phyloP scores from a whole-genome alignment of 371 early-diverging fungal genomes.

The Mortierella polycephala region DNA sequence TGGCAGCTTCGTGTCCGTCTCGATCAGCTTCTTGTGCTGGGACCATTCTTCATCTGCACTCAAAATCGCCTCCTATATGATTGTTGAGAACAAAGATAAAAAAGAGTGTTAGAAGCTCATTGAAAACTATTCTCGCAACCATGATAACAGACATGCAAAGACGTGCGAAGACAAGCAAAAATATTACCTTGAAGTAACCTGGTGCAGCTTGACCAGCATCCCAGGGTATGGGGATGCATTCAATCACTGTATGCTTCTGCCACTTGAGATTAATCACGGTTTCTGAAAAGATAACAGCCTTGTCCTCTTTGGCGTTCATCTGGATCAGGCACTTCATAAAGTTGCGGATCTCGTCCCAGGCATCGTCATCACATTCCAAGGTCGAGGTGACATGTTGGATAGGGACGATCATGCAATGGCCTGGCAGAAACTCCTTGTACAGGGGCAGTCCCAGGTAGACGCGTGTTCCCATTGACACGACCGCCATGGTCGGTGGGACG shows the following conservation, averaged over 20 bases:
- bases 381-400: slow-evolving; percentile 84
- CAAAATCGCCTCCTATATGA: slow-evolving; percentile 77
- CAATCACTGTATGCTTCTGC: slow-evolving; percentile 88
- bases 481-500: slow-evolving; percentile 72
- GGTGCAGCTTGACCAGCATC: slow-evolving; percentile 81
- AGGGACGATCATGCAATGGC: slow-evolving; percentile 93
- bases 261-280: slow-evolving; percentile 79
- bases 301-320: slow-evolving; percentile 80
- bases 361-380: slow-evolving; percentile 90
- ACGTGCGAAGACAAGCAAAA: not conserved
- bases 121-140: not conserved
- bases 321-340: slow-evolving; percentile 94
- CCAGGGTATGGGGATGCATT: slow-evolving; percentile 91
- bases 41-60: slow-evolving; percentile 89
- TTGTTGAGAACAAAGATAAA: not conserved
- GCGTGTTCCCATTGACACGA: slow-evolving; percentile 81
- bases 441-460: slow-evolving; percentile 86
- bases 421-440: slow-evolving; percentile 79
- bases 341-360: slow-evolving; percentile 94
- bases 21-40: slow-evolving; percentile 90
- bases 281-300: slow-evolving; percentile 89
- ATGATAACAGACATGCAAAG: not conserved
- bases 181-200: slow-evolving; percentile 79
- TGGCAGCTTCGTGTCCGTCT: slow-evolving; percentile 64
- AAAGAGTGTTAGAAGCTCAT: not conserved